Conservation (phyloP, 2,329 filamentous ascomycete species). For the Aureobasidium sp. region DNA sequence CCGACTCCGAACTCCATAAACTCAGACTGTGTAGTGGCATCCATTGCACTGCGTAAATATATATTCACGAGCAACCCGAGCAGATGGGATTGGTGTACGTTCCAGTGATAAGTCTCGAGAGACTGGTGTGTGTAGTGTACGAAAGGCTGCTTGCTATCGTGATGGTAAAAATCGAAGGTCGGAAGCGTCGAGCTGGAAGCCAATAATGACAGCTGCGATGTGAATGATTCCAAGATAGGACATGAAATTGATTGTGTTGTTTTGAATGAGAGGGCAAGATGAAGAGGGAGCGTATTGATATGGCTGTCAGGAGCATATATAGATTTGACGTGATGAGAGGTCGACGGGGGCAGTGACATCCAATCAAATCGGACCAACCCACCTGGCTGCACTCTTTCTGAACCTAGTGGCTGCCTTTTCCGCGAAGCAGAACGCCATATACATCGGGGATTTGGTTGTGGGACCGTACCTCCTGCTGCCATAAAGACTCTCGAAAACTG, state of each 20-base stretch:
- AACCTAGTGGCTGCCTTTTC: background rate
- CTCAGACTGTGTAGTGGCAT: background rate
- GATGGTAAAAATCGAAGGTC: background rate
- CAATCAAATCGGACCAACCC: conserved; percentile 14
- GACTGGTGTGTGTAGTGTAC: too few relatives aligned
- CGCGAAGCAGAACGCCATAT: conserved; percentile 7
- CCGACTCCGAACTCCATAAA: background rate
- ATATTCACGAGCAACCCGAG: too few relatives aligned
- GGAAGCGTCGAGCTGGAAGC: background rate
- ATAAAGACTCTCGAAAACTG: background rate
- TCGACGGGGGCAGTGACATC: background rate
- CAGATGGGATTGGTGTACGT: background rate
- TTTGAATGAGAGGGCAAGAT: background rate
- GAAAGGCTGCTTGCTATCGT: background rate
- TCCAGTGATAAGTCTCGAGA: background rate
- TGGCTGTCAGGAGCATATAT: conserved; percentile 8
- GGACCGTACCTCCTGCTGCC: background rate
- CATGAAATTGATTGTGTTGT: background rate
- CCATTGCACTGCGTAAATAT: background rate
- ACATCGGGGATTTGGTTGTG: conserved; percentile 3
- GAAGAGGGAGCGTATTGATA: background rate
- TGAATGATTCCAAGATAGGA: background rate
- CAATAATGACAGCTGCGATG: background rate
- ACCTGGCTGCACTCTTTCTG: background rate
- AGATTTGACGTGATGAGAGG: background rate